Evolutionary conservation across 768 basidiomycete species (phyloP), one percentile per base, ranked within the genome.

Genomic region (Russula virescens): DNA sequence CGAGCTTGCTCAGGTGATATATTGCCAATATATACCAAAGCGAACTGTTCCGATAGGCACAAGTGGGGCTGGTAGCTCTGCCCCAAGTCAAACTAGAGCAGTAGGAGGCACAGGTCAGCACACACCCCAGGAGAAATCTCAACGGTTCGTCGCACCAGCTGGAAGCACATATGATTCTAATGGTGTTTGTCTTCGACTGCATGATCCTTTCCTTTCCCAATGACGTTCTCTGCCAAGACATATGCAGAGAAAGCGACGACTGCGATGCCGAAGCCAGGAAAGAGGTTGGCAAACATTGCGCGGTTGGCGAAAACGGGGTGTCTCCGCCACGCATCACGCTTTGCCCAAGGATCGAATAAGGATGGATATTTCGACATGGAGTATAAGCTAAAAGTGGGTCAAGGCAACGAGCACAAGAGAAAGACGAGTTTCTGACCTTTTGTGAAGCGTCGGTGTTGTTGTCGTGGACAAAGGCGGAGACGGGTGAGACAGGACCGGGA

Each of bases 261-360:
- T 40, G 91, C 96, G 60, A 93, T 92, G 51, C 94, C 95, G 71
- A 98, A 90, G 43, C 96, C 96, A 38, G 96, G 96, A 75, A 98
- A 94, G 67, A 96, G 73, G 78, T 83, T 93, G 69, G 87, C 79
- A 78, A 98, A 87, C 91, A 94, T 94, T 68, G 83, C 81, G 46
- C 87, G 84, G 68, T 87, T 89, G 64, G 85, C 82, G 79, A 97
- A 97, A 59, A 95, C 83, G n/a, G 89, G 86, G 70, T 84, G 86
- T 73, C 87, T 93, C 70, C 94, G 82, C 94, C 93, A 97, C 43
- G 92, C 91, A 68, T 97, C 94, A 64, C 86, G 79, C 76, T 89
- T 94, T 23, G 91, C 91, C 94, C 94, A 97, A 55, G 94, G 93
- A 73, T 97, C 94, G 74, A 92, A 87, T 71, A 87, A 94, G 58